Evolutionary conservation across 2,329 filamentous ascomycete genomes (phyloP).

Genomic region (Aspergillus pseudoglaucus): DNA sequence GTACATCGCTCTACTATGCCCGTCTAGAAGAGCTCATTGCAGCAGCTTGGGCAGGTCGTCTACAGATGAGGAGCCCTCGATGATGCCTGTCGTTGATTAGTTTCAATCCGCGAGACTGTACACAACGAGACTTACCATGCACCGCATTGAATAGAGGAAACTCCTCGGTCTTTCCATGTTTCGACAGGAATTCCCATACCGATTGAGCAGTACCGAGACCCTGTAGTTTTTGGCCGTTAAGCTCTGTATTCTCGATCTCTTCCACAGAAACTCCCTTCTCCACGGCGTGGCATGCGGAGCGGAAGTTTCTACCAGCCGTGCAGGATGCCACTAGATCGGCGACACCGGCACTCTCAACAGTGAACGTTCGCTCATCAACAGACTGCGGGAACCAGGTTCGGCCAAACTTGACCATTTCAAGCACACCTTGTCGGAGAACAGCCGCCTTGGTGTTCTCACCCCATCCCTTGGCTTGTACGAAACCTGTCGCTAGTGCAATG

Average conservation of each 20-base stretch:
- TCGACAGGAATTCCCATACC: neutral
- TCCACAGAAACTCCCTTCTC: conserved; percentile 8
- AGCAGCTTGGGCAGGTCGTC: neutral
- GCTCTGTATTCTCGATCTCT: neutral
- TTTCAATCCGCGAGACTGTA: too few species aligned
- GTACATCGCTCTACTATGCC: too few species aligned
- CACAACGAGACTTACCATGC: neutral
- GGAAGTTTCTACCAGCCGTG: conserved; percentile 10
- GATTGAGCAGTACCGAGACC: neutral
- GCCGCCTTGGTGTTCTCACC: conserved; percentile 93
- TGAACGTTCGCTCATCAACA: conserved; percentile 12
- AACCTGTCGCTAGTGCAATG: conserved; percentile 81
- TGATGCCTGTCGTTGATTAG: neutral
- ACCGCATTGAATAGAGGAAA: neutral
- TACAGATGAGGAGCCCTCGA: neutral
- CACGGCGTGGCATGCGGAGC: conserved; percentile 10
- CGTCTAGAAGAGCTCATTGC: neutral
- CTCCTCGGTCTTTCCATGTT: neutral
- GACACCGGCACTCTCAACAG: conserved; percentile 18
- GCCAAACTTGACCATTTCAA: conserved; percentile 90
- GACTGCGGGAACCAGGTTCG: conserved; percentile 1
- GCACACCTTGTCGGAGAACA: conserved; percentile 82
- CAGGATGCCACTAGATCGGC: conserved; percentile 14
- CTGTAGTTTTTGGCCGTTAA: neutral
- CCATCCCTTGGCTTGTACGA: conserved; percentile 87